These are phyloP conservation scores for Phytophthora podocarpi DNA, from an alignment of 352 stramenopile genomes.

Conservation along the genomic window DNA sequence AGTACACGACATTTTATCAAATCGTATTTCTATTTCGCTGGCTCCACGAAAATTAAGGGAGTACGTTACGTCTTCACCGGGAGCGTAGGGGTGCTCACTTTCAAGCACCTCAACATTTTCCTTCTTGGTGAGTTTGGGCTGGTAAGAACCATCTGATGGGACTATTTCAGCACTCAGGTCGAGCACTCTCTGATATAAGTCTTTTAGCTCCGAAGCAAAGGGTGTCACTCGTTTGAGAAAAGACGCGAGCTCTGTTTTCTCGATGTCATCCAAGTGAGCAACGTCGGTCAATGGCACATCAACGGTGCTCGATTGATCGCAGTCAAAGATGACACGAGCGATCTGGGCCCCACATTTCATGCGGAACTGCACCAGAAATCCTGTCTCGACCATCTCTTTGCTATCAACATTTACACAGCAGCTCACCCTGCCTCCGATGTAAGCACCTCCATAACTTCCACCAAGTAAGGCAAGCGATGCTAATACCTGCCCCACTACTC, in stretches of 20 bases:
- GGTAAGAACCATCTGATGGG: conserved; percentile 23
- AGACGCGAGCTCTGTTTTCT: conserved; percentile 42
- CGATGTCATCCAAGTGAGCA: conserved; percentile 45
- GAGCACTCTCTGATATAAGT: conserved; percentile 37
- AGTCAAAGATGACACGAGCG: conserved; percentile 73
- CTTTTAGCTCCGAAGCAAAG: conserved; percentile 30
- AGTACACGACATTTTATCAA: conserved; percentile 80
- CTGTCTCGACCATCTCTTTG: conserved; percentile 75
- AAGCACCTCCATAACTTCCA: conserved; percentile 53
- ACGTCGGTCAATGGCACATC: conserved; percentile 63
- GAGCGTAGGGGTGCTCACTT: conserved; percentile 74
- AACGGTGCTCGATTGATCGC: conserved; percentile 54
- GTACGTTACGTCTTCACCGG: conserved; percentile 67
- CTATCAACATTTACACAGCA: conserved; percentile 78
- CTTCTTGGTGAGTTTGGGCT: conserved; percentile 59
- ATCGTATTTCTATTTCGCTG: conserved; percentile 76
- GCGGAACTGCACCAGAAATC: conserved; percentile 61
- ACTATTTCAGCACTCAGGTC: conserved; percentile 16
- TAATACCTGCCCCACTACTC: conserved; percentile 27
- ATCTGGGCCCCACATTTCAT: conserved; percentile 46
- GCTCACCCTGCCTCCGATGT: conserved; percentile 62
- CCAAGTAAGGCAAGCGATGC: conserved; percentile 62
- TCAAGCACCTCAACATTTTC: conserved; percentile 80
- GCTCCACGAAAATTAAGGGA: conserved; percentile 70
- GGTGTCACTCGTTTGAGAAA: conserved; percentile 50